phyloP scores from a whole-genome alignment of 2,329 filamentous ascomycete species.

The Raffaelea arxii region DNA sequence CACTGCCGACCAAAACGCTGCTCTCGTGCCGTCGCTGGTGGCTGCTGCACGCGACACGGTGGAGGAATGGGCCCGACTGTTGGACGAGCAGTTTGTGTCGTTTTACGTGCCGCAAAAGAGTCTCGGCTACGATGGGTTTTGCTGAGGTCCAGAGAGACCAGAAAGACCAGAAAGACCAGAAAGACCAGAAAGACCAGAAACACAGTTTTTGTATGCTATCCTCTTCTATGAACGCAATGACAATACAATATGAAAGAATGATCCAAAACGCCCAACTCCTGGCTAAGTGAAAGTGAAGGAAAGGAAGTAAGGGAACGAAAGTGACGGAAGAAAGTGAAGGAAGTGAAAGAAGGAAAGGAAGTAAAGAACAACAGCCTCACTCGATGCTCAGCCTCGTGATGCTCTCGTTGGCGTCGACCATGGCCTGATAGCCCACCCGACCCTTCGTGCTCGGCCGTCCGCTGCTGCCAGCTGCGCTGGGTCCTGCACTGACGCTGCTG shows the following conservation, averaged over 20 bases:
- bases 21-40: conserved; percentile 31
- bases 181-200: too few species aligned
- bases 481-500: conserved; percentile 32
- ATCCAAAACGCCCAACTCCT: too few species aligned
- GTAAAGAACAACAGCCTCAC: conserved; percentile 26
- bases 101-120: conserved; percentile 44
- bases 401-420: conserved; percentile 91
- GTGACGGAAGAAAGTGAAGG: background rate
- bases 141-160: too few species aligned
- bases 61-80: conserved; percentile 47
- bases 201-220: too few species aligned
- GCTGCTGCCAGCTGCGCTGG: conserved; percentile 27
- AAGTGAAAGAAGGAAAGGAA: conserved; percentile 3
- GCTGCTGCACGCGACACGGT: conserved; percentile 45
- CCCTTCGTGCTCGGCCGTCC: conserved; percentile 37
- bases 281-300: too few species aligned
- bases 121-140: conserved; percentile 23
- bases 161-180: too few species aligned
- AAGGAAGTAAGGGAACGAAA: too few species aligned
- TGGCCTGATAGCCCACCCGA: conserved; percentile 75
- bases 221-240: too few species aligned
- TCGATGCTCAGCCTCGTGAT: conserved; percentile 98
- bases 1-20: conserved; percentile 29
- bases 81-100: conserved; percentile 49
- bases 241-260: too few species aligned